Base-by-base conservation (phyloP, 106 monocot genomes). In the Apostasia ramifera region DNA sequence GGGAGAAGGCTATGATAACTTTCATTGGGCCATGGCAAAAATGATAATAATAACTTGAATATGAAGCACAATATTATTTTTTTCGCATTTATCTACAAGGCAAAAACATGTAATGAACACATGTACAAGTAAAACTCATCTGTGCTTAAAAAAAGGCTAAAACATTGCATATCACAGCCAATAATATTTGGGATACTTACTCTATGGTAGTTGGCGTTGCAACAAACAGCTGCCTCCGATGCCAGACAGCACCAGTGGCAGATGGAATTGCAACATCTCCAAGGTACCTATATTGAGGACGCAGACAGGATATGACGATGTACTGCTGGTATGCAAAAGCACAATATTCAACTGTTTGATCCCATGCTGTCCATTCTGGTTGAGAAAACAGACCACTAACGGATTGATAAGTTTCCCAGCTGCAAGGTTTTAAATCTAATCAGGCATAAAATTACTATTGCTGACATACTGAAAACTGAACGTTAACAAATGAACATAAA, bases 331-430 rank as follows among this genome's bases (percentile, higher is more conserved):
- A 97, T 40, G 86, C 97, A 80, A 97, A 97, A 55, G 97, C 97
- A 89, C 97, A 97, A 67, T 92, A 97, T 79, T 97, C 97, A 64
- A 97, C 97, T 43, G 97, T 97, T 72, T 92, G 89, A 74, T 97
- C 97, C 97, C 97, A 97, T 55, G 92, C 97, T 64, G 89, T 81
- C 97, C 97, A 97, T 84, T 97, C 97, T 40, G 97, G 97, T 74
- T 97, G 97, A 10, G 89, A 78, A 69, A 97, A 74, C 71, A 97
- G 89, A 52, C 92, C 89, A 44, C 97, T 85, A 43, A 97, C 92
- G 61, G 97, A 79, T 78, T 92, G 97, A 69, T 79, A 92, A 43
- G 89, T 97, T 63, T 97, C 97, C 97, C 97, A 97, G 68, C 97
- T 97, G 88, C 78, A 83, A 73, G 6, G 64, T 55, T 65, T 9